phyloP scores from a whole-genome alignment of 495 filamentous ascomycete species.

The Aspergillus funiculosus region DNA sequence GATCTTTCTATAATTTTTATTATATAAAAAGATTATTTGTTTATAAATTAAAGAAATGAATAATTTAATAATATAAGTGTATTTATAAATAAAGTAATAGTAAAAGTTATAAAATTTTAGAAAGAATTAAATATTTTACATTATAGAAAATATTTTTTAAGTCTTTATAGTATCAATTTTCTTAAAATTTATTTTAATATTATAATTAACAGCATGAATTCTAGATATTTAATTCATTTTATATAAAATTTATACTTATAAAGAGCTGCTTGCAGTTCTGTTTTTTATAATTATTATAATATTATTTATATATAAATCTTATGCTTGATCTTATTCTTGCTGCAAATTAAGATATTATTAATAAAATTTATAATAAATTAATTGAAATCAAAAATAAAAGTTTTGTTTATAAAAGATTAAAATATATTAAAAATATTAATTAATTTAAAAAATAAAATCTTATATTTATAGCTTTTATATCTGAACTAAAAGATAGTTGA shows the following conservation, averaged over 20 bases:
- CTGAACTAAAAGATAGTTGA: constrained; percentile 30
- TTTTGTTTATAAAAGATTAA: constrained; percentile 28
- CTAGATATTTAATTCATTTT: constrained; percentile 19
- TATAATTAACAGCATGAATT: constrained; percentile 19
- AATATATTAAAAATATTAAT: constrained; percentile 18
- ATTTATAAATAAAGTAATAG: constrained; percentile 23
- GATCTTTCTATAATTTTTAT: neutral
- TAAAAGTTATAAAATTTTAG: constrained; percentile 33
- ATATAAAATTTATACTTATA: constrained; percentile 28
- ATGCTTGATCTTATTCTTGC: constrained; percentile 21
- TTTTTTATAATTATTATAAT: constrained; percentile 11
- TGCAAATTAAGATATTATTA: constrained; percentile 34
- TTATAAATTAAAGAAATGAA: constrained; percentile 5
- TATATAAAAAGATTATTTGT: constrained; percentile 3
- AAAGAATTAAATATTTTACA: constrained; percentile 22
- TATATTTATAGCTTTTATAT: constrained; percentile 24
- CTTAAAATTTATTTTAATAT: neutral
- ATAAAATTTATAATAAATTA: constrained; percentile 27
- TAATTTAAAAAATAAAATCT: constrained; percentile 19
- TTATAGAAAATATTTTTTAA: constrained; percentile 12
- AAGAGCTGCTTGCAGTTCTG: constrained; percentile 15
- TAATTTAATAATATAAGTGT: constrained; percentile 12
- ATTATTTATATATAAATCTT: constrained; percentile 16
- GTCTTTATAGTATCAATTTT: constrained; percentile 16
- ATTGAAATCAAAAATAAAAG: constrained; percentile 19